Base-by-base conservation (phyloP, 352 stramenopile species). In the Globisporangium perplexum region DNA sequence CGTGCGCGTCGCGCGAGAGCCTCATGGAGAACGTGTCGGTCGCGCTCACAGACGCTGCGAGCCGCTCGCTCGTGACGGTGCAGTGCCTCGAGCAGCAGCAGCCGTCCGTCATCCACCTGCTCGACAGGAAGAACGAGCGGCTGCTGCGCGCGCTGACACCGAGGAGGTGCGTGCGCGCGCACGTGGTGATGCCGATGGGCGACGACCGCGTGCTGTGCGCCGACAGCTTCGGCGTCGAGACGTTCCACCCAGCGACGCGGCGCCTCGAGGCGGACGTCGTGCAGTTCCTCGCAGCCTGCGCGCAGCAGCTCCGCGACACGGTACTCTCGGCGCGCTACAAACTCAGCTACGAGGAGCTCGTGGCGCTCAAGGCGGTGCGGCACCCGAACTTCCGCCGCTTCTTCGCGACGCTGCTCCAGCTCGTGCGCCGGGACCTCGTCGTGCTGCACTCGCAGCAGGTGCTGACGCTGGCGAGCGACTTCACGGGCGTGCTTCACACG, bases 381-480 rank as follows among this genome's bases (percentile, higher is more conserved):
- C 80, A 90, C 17, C 7, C 53, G 0, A 77, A 85, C 20, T 58
- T 85, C 2, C 62, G 65, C 1, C 23, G 55, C 0, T 79, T 74
- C 42, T 81, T 68, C 41, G 52, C 57, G 3, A 68, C 59, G 0
- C 49, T 86, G 30, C 52, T 89, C 10, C 39, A 65, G 15, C 57
- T 82, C 8, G 48, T 88, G n/a, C 71, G 70, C 11, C 68, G 67
- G 0, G 71, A 89, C 7, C 61, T 91, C 7, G 65, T 70, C 6
- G 49, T 56, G 7, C 23, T 90, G 0, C 77, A 91, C 33, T 90
- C 78, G 7, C 73, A 86, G 28, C 80, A 93, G 43, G 68, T 93
- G 22, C 0, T 93, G 38, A 62, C 63, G 0, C 66, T 93, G 1
- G 83, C 76, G 1, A 41, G 57, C 14, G 83, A 93, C 42, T 93